These are phyloP conservation scores for Ganoderma boninense DNA, from an alignment of 1,284 basidiomycete genomes.

Conservation along the genomic window DNA sequence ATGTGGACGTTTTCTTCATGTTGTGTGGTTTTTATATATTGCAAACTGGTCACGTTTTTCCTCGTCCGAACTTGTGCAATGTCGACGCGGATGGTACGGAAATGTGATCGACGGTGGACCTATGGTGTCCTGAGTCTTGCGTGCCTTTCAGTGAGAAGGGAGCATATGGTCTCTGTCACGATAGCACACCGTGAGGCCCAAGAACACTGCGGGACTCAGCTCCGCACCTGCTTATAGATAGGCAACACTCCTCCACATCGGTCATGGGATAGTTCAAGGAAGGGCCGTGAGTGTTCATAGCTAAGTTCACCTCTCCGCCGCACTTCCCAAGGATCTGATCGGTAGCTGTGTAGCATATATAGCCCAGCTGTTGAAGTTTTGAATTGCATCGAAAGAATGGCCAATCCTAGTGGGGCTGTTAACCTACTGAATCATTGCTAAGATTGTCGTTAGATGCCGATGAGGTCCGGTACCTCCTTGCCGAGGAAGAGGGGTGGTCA, in stretches of 20 bases:
- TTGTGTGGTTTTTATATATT: constrained; percentile 12
- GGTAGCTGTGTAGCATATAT: constrained; percentile 14
- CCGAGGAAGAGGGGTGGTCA: too few species aligned
- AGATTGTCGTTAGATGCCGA: background rate
- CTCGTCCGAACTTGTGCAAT: background rate
- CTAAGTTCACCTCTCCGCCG: background rate
- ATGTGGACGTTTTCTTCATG: background rate
- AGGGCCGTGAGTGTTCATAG: constrained; percentile 20
- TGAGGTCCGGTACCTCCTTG: background rate
- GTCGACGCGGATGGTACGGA: background rate
- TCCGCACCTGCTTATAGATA: constrained; percentile 11
- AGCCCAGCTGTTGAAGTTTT: background rate
- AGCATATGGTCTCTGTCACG: constrained; percentile 26
- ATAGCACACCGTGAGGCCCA: constrained; percentile 14
- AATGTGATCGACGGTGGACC: background rate
- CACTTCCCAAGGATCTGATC: constrained; percentile 15
- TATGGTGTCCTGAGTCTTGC: background rate
- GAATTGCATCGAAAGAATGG: background rate
- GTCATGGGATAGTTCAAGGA: constrained; percentile 22
- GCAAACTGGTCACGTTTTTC: constrained; percentile 8
- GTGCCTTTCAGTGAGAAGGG: background rate
- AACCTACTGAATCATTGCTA: background rate
- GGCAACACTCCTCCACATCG: constrained; percentile 1
- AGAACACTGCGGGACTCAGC: background rate
- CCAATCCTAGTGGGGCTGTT: background rate